Evolutionary conservation across 805 yeast genomes (phyloP).

Genomic region (Saccharomyces eubayanus): DNA sequence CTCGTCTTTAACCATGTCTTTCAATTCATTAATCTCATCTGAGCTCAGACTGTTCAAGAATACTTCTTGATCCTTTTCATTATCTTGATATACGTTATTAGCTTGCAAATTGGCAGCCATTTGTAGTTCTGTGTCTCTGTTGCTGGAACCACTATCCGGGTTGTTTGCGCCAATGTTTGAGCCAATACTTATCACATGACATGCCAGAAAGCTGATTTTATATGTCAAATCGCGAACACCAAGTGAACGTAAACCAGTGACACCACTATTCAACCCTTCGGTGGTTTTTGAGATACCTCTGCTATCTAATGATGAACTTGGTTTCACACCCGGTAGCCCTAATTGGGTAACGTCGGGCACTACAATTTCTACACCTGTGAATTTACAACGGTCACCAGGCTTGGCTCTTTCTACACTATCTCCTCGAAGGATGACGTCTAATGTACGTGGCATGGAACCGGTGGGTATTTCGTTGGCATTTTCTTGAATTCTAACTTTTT

Average conservation of each 20-base stretch:
- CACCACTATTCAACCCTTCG: slow-evolving; percentile 75
- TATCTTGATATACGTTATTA: slow-evolving; percentile 31
- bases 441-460: slow-evolving; percentile 96
- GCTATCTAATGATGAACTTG: slow-evolving; percentile 68
- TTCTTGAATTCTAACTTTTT: slow-evolving; percentile 88
- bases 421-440: slow-evolving; percentile 87
- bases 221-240: slow-evolving; percentile 94
- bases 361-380: slow-evolving; percentile 91
- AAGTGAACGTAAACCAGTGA: slow-evolving; percentile 78
- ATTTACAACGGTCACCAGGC: slow-evolving; percentile 92
- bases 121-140: slow-evolving; percentile 16
- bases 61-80: slow-evolving; percentile 68
- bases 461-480: slow-evolving; percentile 95
- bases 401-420: slow-evolving; percentile 92
- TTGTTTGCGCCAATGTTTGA: slow-evolving; percentile 13
- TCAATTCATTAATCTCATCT: slow-evolving; percentile 75
- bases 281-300: slow-evolving; percentile 34
- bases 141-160: slow-evolving; percentile 2
- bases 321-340: slow-evolving; percentile 91
- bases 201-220: slow-evolving; percentile 82
- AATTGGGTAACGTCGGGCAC: slow-evolving; percentile 90
- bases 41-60: slow-evolving; percentile 71
- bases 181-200: slow-evolving; percentile 69
- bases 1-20: slow-evolving; percentile 83
- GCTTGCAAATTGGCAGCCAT: slow-evolving; percentile 23